Evolutionary conservation across 2,329 filamentous ascomycete species (phyloP).

Genomic region (Talaromyces sp.): DNA sequence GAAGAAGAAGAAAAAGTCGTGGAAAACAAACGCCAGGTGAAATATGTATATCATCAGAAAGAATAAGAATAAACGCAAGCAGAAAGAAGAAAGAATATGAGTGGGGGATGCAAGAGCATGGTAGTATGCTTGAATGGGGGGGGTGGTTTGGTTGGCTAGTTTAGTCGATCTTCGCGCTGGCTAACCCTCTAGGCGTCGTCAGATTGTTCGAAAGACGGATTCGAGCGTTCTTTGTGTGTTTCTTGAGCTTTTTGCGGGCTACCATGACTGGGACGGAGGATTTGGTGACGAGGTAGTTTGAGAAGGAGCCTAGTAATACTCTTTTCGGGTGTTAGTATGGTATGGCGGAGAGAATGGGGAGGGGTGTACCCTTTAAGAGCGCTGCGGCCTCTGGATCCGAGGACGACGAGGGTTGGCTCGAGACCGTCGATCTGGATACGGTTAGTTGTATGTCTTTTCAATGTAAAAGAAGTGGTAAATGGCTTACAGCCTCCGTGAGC

Average conservation of each 20-base stretch:
- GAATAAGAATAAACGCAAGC: not conserved
- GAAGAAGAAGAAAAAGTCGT: not conserved
- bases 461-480: conserved; percentile 4
- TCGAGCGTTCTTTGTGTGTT: conserved; percentile 73
- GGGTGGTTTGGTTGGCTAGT: not conserved
- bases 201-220: conserved; percentile 80
- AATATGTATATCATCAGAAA: not conserved
- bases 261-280: conserved; percentile 98
- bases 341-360: not conserved
- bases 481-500: conserved; percentile 79
- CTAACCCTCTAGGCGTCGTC: conserved; percentile 66
- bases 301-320: conserved; percentile 92
- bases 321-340: conserved; percentile 45
- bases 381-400: conserved; percentile 87
- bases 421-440: conserved; percentile 76
- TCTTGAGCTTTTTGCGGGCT: conserved; percentile 81
- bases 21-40: not conserved
- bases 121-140: too few species aligned
- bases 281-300: conserved; percentile 95
- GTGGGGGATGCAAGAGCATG: not conserved
- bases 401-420: conserved; percentile 85
- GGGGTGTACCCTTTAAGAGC: conserved; percentile 80
- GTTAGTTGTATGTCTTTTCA: not conserved
- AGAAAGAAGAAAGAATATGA: not conserved
- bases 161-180: conserved; percentile 73